Base-by-base conservation (phyloP, 169 alveolate genomes). In the Cryptosporidium bovis region DNA sequence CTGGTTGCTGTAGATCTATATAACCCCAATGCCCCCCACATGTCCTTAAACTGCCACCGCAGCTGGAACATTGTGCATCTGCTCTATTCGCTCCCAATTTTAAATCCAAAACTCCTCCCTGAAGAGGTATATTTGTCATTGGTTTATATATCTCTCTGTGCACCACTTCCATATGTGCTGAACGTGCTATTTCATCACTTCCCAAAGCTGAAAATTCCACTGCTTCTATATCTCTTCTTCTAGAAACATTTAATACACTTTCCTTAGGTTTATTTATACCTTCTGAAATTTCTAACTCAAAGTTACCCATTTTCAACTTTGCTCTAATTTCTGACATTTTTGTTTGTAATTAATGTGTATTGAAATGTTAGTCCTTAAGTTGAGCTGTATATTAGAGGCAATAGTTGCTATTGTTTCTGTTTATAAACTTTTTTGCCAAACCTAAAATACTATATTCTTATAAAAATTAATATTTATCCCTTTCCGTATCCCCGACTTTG, bases 1-100 rank as follows among this genome's bases (percentile, higher is more conserved):
- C 98, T 24, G 99, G 99, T 71, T 97, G 91, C 71, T 94, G 96
- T 77, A 98, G 92, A 68, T 94, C 94, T 48, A 98, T 93, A 84
- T 94, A 96, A 6, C 99, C 99, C 94, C 97, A 97, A 84, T 98
- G 99, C 10, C 99, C 99, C 33, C 99, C 98, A 92, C 99, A 98
- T 67, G 95, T 95, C 48, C 87, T 93, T 58, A 94, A 66, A 66
- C 90, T 93, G 62, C 94, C 92, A 16, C 94, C 92, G 82, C 99
- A 97, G 40, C 99, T 97, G 33, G 94, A 93, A 91, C 99, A 97
- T 12, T 83, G 62, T 18, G 84, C 53, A 29, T 66, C 83, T 16
- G 90, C 83, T 27, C 83, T 24, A 64, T 60, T 66, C 34, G 82
- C 87, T 18, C 90, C 92, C 46, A 94, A 71, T 82, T 89, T 93